These are phyloP conservation scores for Hyaloscypha variabilis DNA, from an alignment of 495 filamentous ascomycete genomes.

Conservation along the genomic window DNA sequence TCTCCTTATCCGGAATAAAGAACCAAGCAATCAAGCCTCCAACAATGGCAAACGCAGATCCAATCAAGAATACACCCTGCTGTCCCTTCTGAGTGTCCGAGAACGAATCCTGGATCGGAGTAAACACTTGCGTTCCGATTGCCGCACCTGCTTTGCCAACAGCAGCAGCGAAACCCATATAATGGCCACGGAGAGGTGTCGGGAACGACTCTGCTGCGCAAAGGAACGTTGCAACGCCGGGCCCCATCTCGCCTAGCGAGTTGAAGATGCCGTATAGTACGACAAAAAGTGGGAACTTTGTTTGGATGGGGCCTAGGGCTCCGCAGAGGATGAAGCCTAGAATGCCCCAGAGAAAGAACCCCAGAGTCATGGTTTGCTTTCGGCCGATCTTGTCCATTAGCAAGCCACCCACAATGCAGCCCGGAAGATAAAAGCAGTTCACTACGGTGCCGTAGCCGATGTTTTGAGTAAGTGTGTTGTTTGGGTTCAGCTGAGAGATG, in stretches of 20 bases:
- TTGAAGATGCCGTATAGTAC: slow-evolving; percentile 55
- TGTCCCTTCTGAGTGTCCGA: slow-evolving; percentile 42
- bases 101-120: slow-evolving; percentile 37
- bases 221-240: slow-evolving; percentile 36
- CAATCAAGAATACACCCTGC: slow-evolving; percentile 18
- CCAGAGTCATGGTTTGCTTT: slow-evolving; percentile 48
- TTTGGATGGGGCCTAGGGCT: slow-evolving; percentile 44
- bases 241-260: slow-evolving; percentile 49
- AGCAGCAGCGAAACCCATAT: slow-evolving; percentile 49
- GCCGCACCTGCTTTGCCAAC: slow-evolving; percentile 52
- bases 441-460: slow-evolving; percentile 49
- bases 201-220: slow-evolving; percentile 47
- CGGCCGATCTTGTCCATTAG: slow-evolving; percentile 53
- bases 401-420: slow-evolving; percentile 47
- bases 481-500: slow-evolving; percentile 33
- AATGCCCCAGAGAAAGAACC: slow-evolving; percentile 43
- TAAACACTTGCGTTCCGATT: slow-evolving; percentile 50
- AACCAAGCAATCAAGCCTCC: slow-evolving; percentile 59
- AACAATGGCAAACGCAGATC: slow-evolving; percentile 41
- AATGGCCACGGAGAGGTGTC: slow-evolving; percentile 52
- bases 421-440: slow-evolving; percentile 53
- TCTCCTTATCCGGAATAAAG: slow-evolving; percentile 63
- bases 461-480: slow-evolving; percentile 45
- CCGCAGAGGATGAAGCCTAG: slow-evolving; percentile 53
- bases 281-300: slow-evolving; percentile 49